phyloP scores from a whole-genome alignment of 2,329 filamentous ascomycete genomes.

The Xylariales sp. region DNA sequence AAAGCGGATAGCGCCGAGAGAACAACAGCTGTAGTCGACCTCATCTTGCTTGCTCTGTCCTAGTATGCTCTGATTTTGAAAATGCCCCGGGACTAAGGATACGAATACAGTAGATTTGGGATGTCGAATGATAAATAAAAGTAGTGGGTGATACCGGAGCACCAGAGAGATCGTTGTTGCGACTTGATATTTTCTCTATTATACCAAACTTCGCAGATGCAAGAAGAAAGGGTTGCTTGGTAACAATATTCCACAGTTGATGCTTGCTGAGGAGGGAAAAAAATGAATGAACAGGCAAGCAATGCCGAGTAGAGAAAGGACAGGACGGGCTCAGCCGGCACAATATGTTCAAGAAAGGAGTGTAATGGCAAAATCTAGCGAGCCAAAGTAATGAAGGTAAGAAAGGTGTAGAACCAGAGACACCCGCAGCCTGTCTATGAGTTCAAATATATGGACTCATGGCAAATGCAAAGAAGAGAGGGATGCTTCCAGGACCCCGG shows the following conservation, averaged over 20 bases:
- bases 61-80: neutral
- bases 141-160: slow-evolving; percentile 3
- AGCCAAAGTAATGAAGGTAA: neutral
- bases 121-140: neutral
- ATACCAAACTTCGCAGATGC: neutral
- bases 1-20: slow-evolving; percentile 27
- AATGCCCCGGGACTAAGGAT: neutral
- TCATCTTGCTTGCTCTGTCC: slow-evolving; percentile 4
- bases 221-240: neutral
- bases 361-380: neutral
- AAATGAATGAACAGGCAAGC: slow-evolving; percentile 4
- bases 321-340: slow-evolving; percentile 5
- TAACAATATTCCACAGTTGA: neutral
- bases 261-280: neutral
- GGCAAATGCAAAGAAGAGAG: neutral
- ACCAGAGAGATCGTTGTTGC: neutral
- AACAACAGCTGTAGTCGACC: neutral
- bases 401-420: neutral
- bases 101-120: neutral
- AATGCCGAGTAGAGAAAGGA: neutral
- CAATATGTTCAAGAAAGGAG: neutral
- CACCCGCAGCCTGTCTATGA: neutral
- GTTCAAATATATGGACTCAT: neutral
- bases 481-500: too few species aligned
- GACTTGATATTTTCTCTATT: neutral